Percentiles rank a stretch among this genome's conserved stretches.
Evolutionary conservation across 208 protist genomes (phyloP).

Genomic region (Blastocrithidia nonstop): DNA sequence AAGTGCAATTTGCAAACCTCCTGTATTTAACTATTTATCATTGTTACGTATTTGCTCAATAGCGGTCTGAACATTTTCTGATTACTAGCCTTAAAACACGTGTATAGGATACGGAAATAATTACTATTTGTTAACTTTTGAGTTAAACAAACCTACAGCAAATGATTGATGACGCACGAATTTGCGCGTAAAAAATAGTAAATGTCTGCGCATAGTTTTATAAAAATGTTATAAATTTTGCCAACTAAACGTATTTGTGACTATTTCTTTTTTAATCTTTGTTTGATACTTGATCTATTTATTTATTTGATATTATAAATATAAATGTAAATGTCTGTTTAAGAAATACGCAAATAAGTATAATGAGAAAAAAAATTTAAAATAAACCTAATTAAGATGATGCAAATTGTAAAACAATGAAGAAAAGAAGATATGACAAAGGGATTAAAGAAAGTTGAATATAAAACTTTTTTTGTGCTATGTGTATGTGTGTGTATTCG

Average conservation of each 20-base stretch:
- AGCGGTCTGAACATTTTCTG: slow-evolving; percentile 54
- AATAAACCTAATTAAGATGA: no score
- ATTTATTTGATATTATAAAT: no score
- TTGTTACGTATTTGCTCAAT: slow-evolving; percentile 58
- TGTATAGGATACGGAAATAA: slow-evolving; percentile 67
- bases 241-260: not conserved
- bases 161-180: slow-evolving; percentile 41
- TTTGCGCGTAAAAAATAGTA: slow-evolving; percentile 6
- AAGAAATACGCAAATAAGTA: no score
- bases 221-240: not conserved
- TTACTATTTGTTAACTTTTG: slow-evolving; percentile 46
- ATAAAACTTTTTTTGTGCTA: no score
- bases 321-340: no score
- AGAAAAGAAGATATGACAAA: no score
- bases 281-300: no score
- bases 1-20: slow-evolving; percentile 47
- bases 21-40: slow-evolving; percentile 28
- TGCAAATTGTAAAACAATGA: no score
- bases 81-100: slow-evolving; percentile 57
- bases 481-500: no score
- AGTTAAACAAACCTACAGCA: slow-evolving; percentile 72
- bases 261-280: no score
- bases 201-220: slow-evolving; percentile 19
- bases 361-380: no score
- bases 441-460: no score